Evolutionary conservation across 768 basidiomycete genomes (phyloP), one percentile per base, ranked within the genome.

Genomic region (Rhizopogon vesiculosus): DNA sequence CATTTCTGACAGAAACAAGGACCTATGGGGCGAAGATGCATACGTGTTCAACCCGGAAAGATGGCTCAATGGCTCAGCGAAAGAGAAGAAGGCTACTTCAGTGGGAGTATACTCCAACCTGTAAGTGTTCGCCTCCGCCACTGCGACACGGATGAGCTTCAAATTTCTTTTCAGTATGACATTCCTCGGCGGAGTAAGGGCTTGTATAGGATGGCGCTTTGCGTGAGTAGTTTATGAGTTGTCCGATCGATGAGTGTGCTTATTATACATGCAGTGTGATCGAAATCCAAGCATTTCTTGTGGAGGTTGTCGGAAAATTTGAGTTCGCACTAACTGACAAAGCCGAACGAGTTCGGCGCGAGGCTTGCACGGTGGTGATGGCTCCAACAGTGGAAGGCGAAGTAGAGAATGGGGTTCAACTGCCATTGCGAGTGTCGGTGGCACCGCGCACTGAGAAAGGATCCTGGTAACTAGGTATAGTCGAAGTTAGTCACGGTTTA

Each of bases 221-320:
- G 59, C 59, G 59, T 61, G 39, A 41, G 59, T 59, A 6, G 9
- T 15, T 31, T 22, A 9, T 25, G 8, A 15, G 35, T 31, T 7
- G 13, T 45, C 8, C 42, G 16, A 18, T 4, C 5, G 31, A 40
- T 15, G 25, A 7, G 25, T 40, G 13, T 19, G 5, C 18, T 13
- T 3, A 35, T 10, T 18, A 48, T 48, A 7, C 10, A 28, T 3
- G 19, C 54, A 69, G 68, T 7, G 63, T 81, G 10, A 56, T 74
- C 18, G 80, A 84, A 60, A 57, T 82, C 9, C 82, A 83, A 54
- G 72, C 76, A 2, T 80, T 84, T 66, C 59, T 82, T 18, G 71
- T 76, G 25, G 79, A 81, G 58, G 68, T 84, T 18, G 59, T 83
- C 45, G 66, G 72, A 31, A 69, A 77, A 57, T 80, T 83, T 61